phyloP scores from a whole-genome alignment of 306 rosid species.

The Phaseolus lunatus region DNA sequence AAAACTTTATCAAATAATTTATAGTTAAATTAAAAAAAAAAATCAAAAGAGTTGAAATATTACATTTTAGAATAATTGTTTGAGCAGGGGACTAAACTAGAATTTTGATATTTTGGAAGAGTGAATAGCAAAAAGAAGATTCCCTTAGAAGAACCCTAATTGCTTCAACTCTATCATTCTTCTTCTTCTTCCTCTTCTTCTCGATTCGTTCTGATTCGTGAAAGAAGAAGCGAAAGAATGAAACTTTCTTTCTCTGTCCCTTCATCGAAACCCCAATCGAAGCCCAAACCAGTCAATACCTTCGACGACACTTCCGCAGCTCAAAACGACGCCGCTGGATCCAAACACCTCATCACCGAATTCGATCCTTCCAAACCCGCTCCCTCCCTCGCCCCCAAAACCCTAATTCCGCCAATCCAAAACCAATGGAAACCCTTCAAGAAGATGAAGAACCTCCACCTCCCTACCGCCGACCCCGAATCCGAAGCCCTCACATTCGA shows the following conservation, averaged over 20 bases:
- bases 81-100: no score
- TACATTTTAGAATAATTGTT: no score
- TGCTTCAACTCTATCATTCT: not conserved
- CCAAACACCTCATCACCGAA: slow-evolving; percentile 50
- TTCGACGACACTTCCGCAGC: not conserved
- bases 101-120: no score
- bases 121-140: not conserved
- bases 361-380: slow-evolving; percentile 52
- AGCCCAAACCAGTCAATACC: slow-evolving; percentile 17
- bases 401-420: slow-evolving; percentile 47
- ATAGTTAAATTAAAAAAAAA: no score
- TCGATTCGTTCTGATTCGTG: not conserved
- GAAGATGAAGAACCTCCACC: slow-evolving; percentile 52
- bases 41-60: no score
- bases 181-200: not conserved
- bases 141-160: not conserved
- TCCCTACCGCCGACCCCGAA: slow-evolving; percentile 38
- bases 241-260: slow-evolving; percentile 48
- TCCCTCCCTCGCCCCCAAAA: slow-evolving; percentile 1
- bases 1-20: no score
- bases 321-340: not conserved
- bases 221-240: slow-evolving; percentile 29
- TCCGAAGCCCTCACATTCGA: slow-evolving; percentile 53
- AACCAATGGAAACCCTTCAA: slow-evolving; percentile 51
- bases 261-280: slow-evolving; percentile 47